These are phyloP conservation scores for Tuber indicum DNA, from an alignment of 495 filamentous ascomycete genomes.

Conservation along the genomic window DNA sequence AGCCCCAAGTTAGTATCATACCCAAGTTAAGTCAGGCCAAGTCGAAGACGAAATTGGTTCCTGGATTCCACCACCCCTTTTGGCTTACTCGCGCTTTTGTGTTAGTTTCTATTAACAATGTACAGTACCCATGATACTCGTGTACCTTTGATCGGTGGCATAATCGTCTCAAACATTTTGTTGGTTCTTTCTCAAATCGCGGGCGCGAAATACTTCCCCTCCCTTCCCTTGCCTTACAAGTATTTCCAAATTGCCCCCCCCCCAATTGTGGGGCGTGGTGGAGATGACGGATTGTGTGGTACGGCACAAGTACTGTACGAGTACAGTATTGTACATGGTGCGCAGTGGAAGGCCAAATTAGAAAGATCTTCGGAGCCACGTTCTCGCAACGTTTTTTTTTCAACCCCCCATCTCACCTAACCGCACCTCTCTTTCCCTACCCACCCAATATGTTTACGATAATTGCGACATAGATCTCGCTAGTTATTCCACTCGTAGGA, in stretches of 20 bases:
- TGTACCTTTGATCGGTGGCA: not conserved
- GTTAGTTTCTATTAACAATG: not conserved
- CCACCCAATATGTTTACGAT: not conserved
- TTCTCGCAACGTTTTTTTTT: slow-evolving; percentile 2
- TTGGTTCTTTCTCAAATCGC: not conserved
- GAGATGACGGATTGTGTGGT: not conserved
- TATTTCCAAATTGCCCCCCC: not conserved
- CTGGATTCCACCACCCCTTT: not conserved
- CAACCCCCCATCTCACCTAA: not conserved
- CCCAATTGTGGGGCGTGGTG: not conserved
- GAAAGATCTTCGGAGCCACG: not conserved
- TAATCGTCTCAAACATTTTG: not conserved
- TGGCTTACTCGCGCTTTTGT: not conserved
- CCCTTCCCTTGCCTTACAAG: not conserved
- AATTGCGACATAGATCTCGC: not conserved
- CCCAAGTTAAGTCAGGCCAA: not conserved
- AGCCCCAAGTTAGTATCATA: not conserved
- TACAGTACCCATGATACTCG: not conserved
- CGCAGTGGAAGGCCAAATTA: not conserved
- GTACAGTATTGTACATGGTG: not conserved
- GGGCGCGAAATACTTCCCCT: not conserved
- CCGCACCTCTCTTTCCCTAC: not conserved
- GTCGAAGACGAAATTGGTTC: not conserved
- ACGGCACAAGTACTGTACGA: not conserved
- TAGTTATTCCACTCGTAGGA: not conserved